Conservation (phyloP, 805 yeast genomes). For the Kockiozyma suomiensis region DNA sequence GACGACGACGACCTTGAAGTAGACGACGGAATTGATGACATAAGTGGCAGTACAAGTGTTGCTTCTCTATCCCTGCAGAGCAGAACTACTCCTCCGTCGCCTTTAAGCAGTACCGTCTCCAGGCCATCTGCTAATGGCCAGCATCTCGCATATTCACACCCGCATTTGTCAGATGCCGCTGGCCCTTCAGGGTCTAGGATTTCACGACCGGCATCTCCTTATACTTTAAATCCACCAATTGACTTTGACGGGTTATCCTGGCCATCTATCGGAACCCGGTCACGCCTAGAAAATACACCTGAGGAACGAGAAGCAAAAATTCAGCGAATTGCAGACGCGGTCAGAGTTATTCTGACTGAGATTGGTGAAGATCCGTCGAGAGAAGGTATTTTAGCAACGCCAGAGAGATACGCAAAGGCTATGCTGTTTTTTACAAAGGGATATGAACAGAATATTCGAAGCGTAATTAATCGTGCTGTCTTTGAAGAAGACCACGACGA, state of each 20-base stretch:
- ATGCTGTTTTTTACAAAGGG: slow-evolving; percentile 96
- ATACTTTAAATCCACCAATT: slow-evolving; percentile 79
- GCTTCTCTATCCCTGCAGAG: not conserved
- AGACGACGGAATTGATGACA: slow-evolving; percentile 14
- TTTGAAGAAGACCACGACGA: slow-evolving; percentile 99
- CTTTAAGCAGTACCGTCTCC: not conserved
- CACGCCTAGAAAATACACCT: slow-evolving; percentile 66
- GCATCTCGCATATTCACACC: slow-evolving; percentile 9
- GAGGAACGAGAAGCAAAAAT: slow-evolving; percentile 71
- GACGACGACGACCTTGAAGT: slow-evolving; percentile 20
- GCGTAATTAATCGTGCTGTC: slow-evolving; percentile 90
- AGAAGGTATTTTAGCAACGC: slow-evolving; percentile 91
- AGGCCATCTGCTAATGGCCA: slow-evolving; percentile 1
- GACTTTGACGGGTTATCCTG: slow-evolving; percentile 91
- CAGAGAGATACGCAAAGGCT: slow-evolving; percentile 94
- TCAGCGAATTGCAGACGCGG: slow-evolving; percentile 80
- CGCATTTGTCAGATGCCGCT: slow-evolving; percentile 3
- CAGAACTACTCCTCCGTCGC: slow-evolving; percentile 16
- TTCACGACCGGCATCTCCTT: slow-evolving; percentile 80
- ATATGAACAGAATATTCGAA: slow-evolving; percentile 89
- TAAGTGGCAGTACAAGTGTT: slow-evolving; percentile 4
- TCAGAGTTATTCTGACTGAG: slow-evolving; percentile 68
- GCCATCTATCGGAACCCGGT: slow-evolving; percentile 87
- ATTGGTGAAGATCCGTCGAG: slow-evolving; percentile 88
- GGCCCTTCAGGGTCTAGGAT: slow-evolving; percentile 45